These are phyloP conservation scores for Wickerhamiella infanticola DNA, from an alignment of 1,139 yeast genomes.

Conservation along the genomic window DNA sequence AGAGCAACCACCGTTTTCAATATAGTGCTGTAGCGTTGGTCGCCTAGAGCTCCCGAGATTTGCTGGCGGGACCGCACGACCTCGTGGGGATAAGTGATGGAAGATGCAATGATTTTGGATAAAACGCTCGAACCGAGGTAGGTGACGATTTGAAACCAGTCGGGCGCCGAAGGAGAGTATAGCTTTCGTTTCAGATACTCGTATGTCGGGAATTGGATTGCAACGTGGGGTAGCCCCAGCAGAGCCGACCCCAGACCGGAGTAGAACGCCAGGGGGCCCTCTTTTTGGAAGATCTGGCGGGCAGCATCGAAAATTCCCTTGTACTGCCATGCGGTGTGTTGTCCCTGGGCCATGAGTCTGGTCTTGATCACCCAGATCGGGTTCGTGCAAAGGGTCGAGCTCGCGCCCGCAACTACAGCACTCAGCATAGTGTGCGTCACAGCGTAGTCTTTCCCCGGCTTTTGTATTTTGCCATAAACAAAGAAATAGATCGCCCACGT, in stretches of 20 bases:
- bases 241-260: conserved; percentile 83
- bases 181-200: conserved; percentile 55
- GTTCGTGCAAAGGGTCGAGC: conserved; percentile 75
- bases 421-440: conserved; percentile 50
- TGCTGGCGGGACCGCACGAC: conserved; percentile 87
- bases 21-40: conserved; percentile 25
- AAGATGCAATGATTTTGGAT: conserved; percentile 80
- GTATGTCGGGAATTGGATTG: conserved; percentile 93
- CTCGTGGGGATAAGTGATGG: conserved; percentile 91
- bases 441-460: conserved; percentile 17
- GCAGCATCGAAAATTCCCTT: conserved; percentile 76
- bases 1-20: conserved; percentile 37
- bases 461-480: conserved; percentile 45
- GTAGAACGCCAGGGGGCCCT: conserved; percentile 74
- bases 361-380: conserved; percentile 98
- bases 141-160: conserved; percentile 25
- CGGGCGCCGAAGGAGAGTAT: neutral
- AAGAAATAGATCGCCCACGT: conserved; percentile 96
- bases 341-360: conserved; percentile 73
- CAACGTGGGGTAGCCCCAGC: conserved; percentile 84
- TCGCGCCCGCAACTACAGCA: conserved; percentile 82
- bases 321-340: conserved; percentile 31
- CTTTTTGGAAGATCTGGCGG: conserved; percentile 55
- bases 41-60: conserved; percentile 24
- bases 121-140: conserved; percentile 60